Evolutionary conservation across 1,284 basidiomycete species (phyloP).

Genomic region (Ceraceosorus guamensis): DNA sequence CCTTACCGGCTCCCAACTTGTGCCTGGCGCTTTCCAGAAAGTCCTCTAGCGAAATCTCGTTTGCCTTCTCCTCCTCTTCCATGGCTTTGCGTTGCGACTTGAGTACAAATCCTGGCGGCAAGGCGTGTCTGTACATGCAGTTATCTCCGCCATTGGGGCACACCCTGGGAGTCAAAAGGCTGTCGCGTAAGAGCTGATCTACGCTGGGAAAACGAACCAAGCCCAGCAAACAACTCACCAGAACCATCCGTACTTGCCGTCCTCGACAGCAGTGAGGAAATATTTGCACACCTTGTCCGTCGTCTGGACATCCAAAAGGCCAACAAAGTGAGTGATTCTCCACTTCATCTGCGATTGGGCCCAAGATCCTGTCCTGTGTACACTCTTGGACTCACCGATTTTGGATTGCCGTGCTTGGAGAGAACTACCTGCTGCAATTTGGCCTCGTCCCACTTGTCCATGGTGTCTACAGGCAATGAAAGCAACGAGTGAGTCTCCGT

Average conservation of each 20-base stretch:
- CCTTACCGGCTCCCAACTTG: constrained; percentile 53
- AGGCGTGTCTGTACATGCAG: constrained; percentile 90
- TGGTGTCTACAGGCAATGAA: constrained; percentile 69
- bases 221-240: constrained; percentile 60
- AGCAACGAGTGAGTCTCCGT: neutral
- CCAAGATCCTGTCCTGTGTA: no score
- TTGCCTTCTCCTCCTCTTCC: constrained; percentile 68
- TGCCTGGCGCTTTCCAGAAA: constrained; percentile 99
- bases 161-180: constrained; percentile 14
- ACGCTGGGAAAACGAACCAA: constrained; percentile 8
- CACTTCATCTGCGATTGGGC: no score
- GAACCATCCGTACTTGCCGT: constrained; percentile 85
- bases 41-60: constrained; percentile 82
- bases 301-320: no score
- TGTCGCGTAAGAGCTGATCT: constrained; percentile 55
- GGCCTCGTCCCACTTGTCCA: constrained; percentile 97
- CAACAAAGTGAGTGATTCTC: no score
- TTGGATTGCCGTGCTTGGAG: constrained; percentile 82
- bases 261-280: constrained; percentile 95
- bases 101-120: constrained; percentile 78
- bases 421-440: constrained; percentile 79
- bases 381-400: no score
- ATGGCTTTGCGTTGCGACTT: constrained; percentile 67
- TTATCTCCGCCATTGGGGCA: constrained; percentile 56
- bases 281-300: constrained; percentile 93